Evolutionary conservation across 1,284 basidiomycete genomes (phyloP), one percentile per base, ranked within the genome.

Genomic region (Puccinia novopanici): DNA sequence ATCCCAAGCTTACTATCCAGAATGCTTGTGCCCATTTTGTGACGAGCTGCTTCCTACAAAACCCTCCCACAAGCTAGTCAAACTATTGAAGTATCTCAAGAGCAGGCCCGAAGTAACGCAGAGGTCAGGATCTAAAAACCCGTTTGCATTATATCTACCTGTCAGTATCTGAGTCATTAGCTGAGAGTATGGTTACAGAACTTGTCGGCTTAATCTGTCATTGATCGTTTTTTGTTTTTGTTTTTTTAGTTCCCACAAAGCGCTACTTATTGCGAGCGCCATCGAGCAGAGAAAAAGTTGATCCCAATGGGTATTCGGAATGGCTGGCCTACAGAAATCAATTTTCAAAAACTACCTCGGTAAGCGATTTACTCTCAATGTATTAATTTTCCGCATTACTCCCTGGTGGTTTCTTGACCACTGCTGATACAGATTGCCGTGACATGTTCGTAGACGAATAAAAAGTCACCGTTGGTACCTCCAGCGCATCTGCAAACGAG

Each of bases 301-400:
- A 87, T 93, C 1, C 92, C 92, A 0, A 88, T 90, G 81, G 92
- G 92, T 12, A 87, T 89, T 68, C 85, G 85, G 40, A 89, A 89
- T 65, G 91, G 91, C 6, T 93, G 92, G 92, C 92, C 92, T 0
- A 90, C 89, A 83, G 84, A 84, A 3, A 92, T 93, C 42, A 87
- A 92, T 76, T 93, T 92, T 87, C 84, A 86, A 37, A 84, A 84
- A 48, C 85, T 93, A 19, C 87, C 88, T 8, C 84, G 82, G 6
- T 87, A 92, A 30, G 87, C 93, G 40, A 84, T 86, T 81, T 15
- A 22, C 59, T 6, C 42, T 45, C 15, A 45, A 45, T 45, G 8
- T 45, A 15, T 15, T 17, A 52, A 22, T 22, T 4, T 52, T 52
- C 4, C 9, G 19, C 4, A 52, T 34, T 17, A 24, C 37, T 34